Evolutionary conservation across 202 grass and related monocot species (phyloP).

Genomic region (Dendrocalamus latiflorus): DNA sequence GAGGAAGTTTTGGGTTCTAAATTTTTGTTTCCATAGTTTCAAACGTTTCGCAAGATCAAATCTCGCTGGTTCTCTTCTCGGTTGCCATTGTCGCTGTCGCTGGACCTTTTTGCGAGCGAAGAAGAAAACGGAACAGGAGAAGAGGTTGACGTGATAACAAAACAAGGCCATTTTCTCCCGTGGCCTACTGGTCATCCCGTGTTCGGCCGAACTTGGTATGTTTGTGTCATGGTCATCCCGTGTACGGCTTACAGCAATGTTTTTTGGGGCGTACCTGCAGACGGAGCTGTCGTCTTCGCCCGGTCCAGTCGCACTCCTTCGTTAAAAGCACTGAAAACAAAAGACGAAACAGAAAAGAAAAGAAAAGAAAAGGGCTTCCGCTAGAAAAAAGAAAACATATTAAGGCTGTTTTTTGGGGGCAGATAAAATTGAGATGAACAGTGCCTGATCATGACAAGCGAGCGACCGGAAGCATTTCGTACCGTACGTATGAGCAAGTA

Average conservation of each 20-base stretch:
- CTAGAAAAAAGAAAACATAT: too few relatives aligned
- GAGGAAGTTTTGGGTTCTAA: not conserved
- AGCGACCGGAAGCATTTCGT: conserved; percentile 9
- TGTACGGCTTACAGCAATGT: not conserved
- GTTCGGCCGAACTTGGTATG: not conserved
- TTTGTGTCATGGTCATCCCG: not conserved
- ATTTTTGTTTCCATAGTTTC: not conserved
- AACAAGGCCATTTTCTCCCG: not conserved
- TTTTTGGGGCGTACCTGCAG: not conserved
- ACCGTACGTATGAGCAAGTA: not conserved
- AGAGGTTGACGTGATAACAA: not conserved
- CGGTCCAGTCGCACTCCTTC: not conserved
- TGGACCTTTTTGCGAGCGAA: not conserved
- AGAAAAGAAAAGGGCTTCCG: too few relatives aligned
- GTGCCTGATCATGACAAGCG: conserved; percentile 16
- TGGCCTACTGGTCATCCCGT: not conserved
- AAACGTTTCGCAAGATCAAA: not conserved
- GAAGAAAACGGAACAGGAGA: not conserved
- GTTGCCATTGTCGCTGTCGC: not conserved
- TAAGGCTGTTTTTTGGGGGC: not conserved
- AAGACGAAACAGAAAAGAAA: too few relatives aligned
- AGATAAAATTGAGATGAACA: not conserved
- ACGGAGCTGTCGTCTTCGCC: not conserved
- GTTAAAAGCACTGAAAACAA: too few relatives aligned
- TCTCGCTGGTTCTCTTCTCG: not conserved